Percentiles rank a stretch among this genome's conserved stretches.
These are phyloP conservation scores for Coelastrella sp. DNA, from an alignment of 139 green algal genomes.

Conservation along the genomic window DNA sequence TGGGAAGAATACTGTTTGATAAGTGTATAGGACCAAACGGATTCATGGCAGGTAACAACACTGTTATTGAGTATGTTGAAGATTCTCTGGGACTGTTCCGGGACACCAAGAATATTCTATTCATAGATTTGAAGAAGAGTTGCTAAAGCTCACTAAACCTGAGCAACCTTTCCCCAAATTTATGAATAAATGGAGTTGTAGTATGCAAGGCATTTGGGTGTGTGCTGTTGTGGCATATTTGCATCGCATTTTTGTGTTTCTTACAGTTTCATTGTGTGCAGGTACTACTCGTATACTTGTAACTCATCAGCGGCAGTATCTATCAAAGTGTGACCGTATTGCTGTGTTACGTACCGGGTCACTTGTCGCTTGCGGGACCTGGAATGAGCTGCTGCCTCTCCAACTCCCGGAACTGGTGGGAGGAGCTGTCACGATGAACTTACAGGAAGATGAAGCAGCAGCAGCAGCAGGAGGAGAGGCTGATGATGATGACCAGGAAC, in stretches of 20 bases:
- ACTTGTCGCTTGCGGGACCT: slow-evolving; percentile 67
- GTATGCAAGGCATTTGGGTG: no score
- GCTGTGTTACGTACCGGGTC: slow-evolving; percentile 77
- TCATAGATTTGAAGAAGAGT: no score
- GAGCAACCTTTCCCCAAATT: no score
- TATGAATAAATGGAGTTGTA: no score
- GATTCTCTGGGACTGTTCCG: no score
- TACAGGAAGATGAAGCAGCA: not conserved
- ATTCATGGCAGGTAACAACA: slow-evolving; percentile 66
- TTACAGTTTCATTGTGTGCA: not conserved
- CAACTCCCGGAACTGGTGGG: slow-evolving; percentile 63
- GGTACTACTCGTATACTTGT: slow-evolving; percentile 84
- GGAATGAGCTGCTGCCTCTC: slow-evolving; percentile 61
- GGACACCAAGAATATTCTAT: no score
- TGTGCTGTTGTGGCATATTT: no score
- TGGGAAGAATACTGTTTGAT: slow-evolving; percentile 72
- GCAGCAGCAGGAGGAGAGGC: no score
- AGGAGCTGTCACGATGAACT: slow-evolving; percentile 39
- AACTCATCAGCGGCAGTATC: slow-evolving; percentile 92
- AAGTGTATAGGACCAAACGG: slow-evolving; percentile 76
- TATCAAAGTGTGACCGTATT: slow-evolving; percentile 83
- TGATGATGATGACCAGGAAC: no score
- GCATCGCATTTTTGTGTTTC: no score
- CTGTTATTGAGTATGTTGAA: no score
- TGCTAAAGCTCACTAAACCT: no score